These are phyloP conservation scores for Brassica nigra DNA, from an alignment of 345 rosid genomes.

Conservation along the genomic window DNA sequence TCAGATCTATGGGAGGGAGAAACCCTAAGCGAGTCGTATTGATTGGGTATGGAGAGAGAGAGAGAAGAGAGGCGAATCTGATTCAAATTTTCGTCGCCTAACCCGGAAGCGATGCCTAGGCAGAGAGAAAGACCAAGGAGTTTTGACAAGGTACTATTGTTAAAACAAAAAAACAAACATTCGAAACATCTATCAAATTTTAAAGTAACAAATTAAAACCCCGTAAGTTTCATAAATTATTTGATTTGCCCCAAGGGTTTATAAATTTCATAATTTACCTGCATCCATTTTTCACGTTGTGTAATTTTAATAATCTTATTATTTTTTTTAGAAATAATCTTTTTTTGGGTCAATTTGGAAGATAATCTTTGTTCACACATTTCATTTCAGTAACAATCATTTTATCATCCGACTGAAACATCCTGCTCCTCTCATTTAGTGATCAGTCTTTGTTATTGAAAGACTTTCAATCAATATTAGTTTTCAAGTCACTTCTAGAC, in stretches of 20 bases:
- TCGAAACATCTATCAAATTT: slow-evolving; percentile 14
- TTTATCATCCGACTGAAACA: no score
- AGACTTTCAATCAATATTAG: no score
- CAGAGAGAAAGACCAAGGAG: slow-evolving; percentile 27
- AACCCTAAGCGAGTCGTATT: slow-evolving; percentile 22
- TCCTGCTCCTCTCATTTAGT: no score
- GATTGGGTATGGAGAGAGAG: slow-evolving; percentile 7
- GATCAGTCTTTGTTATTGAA: no score
- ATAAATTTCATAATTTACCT: background rate
- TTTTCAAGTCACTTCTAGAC: no score
- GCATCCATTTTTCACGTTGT: background rate
- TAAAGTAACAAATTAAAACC: background rate
- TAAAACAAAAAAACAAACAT: slow-evolving; percentile 17
- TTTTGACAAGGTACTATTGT: background rate
- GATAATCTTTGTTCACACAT: background rate
- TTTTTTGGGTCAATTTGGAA: no score
- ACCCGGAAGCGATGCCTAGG: slow-evolving; percentile 28
- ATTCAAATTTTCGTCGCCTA: slow-evolving; percentile 20
- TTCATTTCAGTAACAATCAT: no score
- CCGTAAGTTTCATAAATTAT: background rate
- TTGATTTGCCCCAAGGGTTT: background rate
- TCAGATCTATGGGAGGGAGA: slow-evolving; percentile 36
- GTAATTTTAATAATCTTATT: background rate
- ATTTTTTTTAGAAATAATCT: background rate
- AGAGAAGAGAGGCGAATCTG: slow-evolving; percentile 27